Percentiles rank a stretch among this genome's conserved stretches.
These are phyloP conservation scores for Ceratocystis huliohia DNA, from an alignment of 2,329 filamentous ascomycete genomes.

Conservation along the genomic window DNA sequence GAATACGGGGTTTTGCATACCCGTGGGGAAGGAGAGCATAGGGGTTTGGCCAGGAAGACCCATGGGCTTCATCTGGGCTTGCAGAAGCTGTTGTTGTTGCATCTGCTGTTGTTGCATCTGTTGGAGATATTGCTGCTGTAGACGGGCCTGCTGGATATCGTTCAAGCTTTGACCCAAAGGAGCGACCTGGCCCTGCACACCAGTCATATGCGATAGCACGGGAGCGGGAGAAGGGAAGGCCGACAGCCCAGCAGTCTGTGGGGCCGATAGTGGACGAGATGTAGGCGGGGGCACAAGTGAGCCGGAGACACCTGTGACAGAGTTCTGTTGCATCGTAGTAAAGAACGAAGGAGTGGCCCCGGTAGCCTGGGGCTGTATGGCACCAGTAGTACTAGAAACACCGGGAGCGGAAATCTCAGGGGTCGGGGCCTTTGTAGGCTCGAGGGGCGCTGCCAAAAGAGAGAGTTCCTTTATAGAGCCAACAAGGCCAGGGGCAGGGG, in stretches of 20 bases:
- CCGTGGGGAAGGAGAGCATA: constrained; percentile 31
- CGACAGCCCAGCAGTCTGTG: constrained; percentile 64
- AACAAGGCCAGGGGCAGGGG: constrained; percentile 29
- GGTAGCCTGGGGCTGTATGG: constrained; percentile 34
- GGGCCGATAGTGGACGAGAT: constrained; percentile 71
- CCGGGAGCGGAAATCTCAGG: constrained; percentile 23
- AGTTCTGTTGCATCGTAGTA: constrained; percentile 26
- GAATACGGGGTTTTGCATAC: constrained; percentile 27
- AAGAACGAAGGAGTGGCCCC: constrained; percentile 51
- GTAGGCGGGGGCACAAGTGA: constrained; percentile 54
- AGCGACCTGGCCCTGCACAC: constrained; percentile 51
- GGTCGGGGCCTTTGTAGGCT: constrained; percentile 35
- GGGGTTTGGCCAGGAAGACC: constrained; percentile 24
- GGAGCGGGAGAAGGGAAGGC: constrained; percentile 56
- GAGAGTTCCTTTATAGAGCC: constrained; percentile 54
- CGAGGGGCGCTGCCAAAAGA: constrained; percentile 39
- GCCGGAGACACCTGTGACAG: constrained; percentile 33
- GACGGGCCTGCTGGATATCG: constrained; percentile 54
- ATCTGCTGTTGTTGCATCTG: constrained; percentile 34
- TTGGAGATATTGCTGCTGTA: constrained; percentile 48
- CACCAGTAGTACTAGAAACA: constrained; percentile 24
- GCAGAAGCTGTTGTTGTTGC: constrained; percentile 31
- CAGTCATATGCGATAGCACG: constrained; percentile 75
- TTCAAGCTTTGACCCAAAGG: constrained; percentile 64
- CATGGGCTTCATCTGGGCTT: constrained; percentile 31